These are phyloP conservation scores for Fusarium globosum DNA, from an alignment of 2,329 filamentous ascomycete genomes.

Conservation along the genomic window DNA sequence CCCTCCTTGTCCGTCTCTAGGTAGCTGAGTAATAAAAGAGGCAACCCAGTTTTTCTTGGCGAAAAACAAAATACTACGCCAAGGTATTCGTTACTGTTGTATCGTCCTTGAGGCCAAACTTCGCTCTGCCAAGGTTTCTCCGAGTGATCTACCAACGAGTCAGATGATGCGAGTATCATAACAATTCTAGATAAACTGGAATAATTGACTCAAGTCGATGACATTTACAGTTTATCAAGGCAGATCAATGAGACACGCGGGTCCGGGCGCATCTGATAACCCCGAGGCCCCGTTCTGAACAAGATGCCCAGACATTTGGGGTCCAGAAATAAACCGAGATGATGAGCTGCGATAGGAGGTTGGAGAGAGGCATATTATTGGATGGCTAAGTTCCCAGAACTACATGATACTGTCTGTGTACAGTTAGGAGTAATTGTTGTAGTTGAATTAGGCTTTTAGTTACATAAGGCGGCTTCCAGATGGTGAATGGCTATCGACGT, in stretches of 20 bases:
- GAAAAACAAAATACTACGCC: slow-evolving; percentile 1
- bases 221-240: neutral
- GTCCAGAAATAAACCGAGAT: neutral
- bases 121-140: slow-evolving; percentile 10
- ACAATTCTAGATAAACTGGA: neutral
- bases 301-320: neutral
- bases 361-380: neutral
- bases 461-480: neutral
- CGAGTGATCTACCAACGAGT: slow-evolving; percentile 1
- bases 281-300: neutral
- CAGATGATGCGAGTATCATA: slow-evolving; percentile 17
- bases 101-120: slow-evolving; percentile 6
- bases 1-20: neutral
- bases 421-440: neutral
- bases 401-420: neutral
- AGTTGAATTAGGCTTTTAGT: neutral
- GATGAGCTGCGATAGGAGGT: neutral
- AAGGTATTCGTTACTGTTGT: slow-evolving; percentile 5
- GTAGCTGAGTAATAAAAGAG: neutral
- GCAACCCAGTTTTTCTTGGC: slow-evolving; percentile 15
- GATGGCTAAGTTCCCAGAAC: neutral
- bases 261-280: neutral
- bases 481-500: neutral
- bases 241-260: neutral
- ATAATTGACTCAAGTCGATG: neutral